These are phyloP conservation scores for Penicillium sp. DNA, from an alignment of 2,329 filamentous ascomycete species.

Conservation along the genomic window DNA sequence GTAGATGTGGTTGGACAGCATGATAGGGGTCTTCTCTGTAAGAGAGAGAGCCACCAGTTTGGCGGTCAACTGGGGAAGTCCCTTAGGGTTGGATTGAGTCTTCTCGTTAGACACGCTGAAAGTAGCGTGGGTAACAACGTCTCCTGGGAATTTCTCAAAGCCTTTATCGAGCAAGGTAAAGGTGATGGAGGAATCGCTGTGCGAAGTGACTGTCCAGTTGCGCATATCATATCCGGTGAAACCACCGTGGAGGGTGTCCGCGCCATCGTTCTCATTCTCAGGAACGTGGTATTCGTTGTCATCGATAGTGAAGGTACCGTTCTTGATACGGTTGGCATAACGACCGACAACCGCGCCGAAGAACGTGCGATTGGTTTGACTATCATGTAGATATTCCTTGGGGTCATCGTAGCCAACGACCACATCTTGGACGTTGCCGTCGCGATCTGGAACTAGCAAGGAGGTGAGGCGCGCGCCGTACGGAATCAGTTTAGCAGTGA, in stretches of 20 bases:
- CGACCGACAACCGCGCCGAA: constrained; percentile 50
- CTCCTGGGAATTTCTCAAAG: constrained; percentile 47
- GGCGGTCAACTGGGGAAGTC: constrained; percentile 44
- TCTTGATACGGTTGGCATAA: constrained; percentile 57
- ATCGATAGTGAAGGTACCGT: constrained; percentile 54
- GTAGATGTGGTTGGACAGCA: constrained; percentile 52
- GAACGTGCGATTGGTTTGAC: constrained; percentile 47
- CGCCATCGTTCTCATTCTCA: constrained; percentile 51
- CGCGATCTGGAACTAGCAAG: constrained; percentile 50
- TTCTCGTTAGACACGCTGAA: constrained; percentile 43
- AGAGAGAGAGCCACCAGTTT: constrained; percentile 46
- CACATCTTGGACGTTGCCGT: constrained; percentile 50
- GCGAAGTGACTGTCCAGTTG: constrained; percentile 49
- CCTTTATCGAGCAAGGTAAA: constrained; percentile 46
- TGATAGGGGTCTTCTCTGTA: constrained; percentile 49
- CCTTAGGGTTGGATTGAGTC: constrained; percentile 38
- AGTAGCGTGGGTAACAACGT: constrained; percentile 47
- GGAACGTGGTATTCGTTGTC: constrained; percentile 48
- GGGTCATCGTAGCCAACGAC: constrained; percentile 51
- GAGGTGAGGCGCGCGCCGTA: constrained; percentile 50
- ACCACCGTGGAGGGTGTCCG: constrained; percentile 53
- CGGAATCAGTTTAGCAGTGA: constrained; percentile 48
- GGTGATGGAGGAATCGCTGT: constrained; percentile 43
- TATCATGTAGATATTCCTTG: constrained; percentile 44
- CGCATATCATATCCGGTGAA: constrained; percentile 47